Percentiles rank a stretch among this genome's conserved stretches.
phyloP scores from a whole-genome alignment of 2,329 filamentous ascomycete genomes.

The Aureobasidium sp. region DNA sequence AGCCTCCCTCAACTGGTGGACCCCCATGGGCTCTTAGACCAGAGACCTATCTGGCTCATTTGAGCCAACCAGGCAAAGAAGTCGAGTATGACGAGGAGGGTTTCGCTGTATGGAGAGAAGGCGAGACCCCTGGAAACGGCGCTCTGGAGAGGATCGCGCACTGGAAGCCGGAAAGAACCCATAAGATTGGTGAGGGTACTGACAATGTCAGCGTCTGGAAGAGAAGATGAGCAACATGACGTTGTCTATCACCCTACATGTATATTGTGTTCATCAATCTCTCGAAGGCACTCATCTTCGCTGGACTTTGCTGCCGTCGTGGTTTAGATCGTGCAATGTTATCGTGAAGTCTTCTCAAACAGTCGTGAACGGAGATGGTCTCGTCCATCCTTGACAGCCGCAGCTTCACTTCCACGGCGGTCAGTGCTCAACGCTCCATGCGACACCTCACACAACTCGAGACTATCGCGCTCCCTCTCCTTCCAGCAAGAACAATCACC shows the following conservation, averaged over 20 bases:
- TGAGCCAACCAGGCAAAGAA: conserved; percentile 62
- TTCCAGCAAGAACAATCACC: not conserved
- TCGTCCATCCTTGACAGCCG: not conserved
- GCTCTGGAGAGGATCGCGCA: conserved; percentile 43
- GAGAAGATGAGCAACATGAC: not conserved
- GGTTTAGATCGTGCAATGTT: not conserved
- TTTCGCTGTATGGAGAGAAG: conserved; percentile 30
- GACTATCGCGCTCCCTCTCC: not conserved
- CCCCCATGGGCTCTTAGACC: conserved; percentile 67
- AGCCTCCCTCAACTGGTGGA: conserved; percentile 56
- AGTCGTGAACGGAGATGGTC: not conserved
- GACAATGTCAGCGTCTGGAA: conserved; percentile 46
- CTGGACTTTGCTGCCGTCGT: not conserved
- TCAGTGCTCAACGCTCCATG: not conserved
- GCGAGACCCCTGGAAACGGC: conserved; percentile 37
- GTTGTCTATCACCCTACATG: too few species aligned
- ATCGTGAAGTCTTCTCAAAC: not conserved
- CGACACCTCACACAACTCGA: not conserved
- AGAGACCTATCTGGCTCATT: conserved; percentile 63
- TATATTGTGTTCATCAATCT: not conserved
- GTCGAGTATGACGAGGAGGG: conserved; percentile 54
- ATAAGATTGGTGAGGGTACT: conserved; percentile 46
- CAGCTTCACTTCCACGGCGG: not conserved
- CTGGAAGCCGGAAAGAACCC: conserved; percentile 51
- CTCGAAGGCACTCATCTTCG: not conserved